Evolutionary conservation across 2,329 filamentous ascomycete species (phyloP).

Genomic region (Verticillium longisporum): DNA sequence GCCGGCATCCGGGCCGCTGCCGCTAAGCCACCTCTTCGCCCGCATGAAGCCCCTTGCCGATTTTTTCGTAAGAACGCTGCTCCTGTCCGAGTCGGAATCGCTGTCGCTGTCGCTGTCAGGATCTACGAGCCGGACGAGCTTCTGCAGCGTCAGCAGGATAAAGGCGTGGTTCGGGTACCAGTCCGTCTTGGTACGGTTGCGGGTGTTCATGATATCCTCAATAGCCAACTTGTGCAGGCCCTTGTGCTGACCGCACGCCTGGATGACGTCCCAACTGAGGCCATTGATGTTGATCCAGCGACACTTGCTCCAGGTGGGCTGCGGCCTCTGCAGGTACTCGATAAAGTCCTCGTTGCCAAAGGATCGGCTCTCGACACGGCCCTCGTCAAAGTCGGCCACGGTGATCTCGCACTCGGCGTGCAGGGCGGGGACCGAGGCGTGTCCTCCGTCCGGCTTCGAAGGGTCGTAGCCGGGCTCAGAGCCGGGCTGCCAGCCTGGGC

Average conservation of each 20-base stretch:
- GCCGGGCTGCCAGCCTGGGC: slow-evolving; percentile 49
- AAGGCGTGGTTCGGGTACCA: slow-evolving; percentile 72
- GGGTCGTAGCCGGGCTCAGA: slow-evolving; percentile 69
- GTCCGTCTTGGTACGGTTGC: slow-evolving; percentile 83
- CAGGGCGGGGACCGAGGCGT: slow-evolving; percentile 49
- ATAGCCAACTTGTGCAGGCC: slow-evolving; percentile 76
- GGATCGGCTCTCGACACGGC: slow-evolving; percentile 59
- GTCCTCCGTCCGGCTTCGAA: slow-evolving; percentile 55
- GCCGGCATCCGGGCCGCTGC: slow-evolving; percentile 6
- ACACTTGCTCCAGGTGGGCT: slow-evolving; percentile 66
- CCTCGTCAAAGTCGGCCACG: slow-evolving; percentile 76
- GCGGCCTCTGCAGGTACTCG: slow-evolving; percentile 57
- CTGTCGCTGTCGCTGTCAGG: slow-evolving; percentile 35
- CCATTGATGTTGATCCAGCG: slow-evolving; percentile 98
- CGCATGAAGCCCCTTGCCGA: background rate
- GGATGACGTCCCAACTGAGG: slow-evolving; percentile 92
- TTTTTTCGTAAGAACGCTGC: slow-evolving; percentile 16
- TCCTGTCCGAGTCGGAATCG: slow-evolving; percentile 18
- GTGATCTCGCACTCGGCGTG: slow-evolving; percentile 71
- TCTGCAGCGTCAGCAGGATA: slow-evolving; percentile 73
- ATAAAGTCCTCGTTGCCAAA: slow-evolving; percentile 67
- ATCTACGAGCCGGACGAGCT: slow-evolving; percentile 61
- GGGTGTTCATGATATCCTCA: slow-evolving; percentile 81
- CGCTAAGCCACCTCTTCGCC: background rate
- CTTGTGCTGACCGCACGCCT: slow-evolving; percentile 70